Base-by-base conservation (phyloP, 2,329 filamentous ascomycete genomes). In the Fusarium anguioides region DNA sequence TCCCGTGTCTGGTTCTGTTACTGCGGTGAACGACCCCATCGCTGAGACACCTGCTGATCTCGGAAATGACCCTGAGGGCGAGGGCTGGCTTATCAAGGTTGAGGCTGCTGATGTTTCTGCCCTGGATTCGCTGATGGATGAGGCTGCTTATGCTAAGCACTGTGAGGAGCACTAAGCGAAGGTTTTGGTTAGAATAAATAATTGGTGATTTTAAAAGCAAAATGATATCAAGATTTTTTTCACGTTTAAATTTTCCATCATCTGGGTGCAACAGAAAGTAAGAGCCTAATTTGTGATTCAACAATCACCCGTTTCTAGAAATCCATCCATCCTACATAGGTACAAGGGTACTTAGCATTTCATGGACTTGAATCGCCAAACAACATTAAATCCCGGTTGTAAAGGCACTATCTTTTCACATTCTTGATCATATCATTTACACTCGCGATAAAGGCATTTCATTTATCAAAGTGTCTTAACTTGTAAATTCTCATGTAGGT, bases 41-140 rank as follows among this genome's bases (percentile, higher is more conserved):
- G 60, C 52, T 15, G 66, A 69, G 10, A 40, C 66, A 17, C 66
- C 66, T 12, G 57, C 66, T 29, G 75, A 83, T 48, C 83, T 97
- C 54, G 89, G 92, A 75, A 85, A 91, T 79, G 89, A 90, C 37
- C 91, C 94, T 15, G 94, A 97, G 83, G 84, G 85, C 60, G 83
- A 85, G 44, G 93, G 90, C 55, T 97, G 94, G 94, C 88, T 97
- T 74, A 91, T 90, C 44, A 93, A 91, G 86, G 87, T 97, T 62
- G 82, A 90, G 79, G 83, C 95, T 26, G 81, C 78, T 57, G 89
- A 91, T 15, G 57, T 69, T 0, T 83, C 82, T 53, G 74, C 80
- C 45, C 81, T 84, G 70, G 90, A 94, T 64, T 79, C 74, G 3
- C 81, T 96, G 77, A 91, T 97, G 91, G 88, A 87, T 75, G 84